These are phyloP conservation scores for Ganoderma sinense DNA, from an alignment of 1,284 basidiomycete species.

Conservation along the genomic window DNA sequence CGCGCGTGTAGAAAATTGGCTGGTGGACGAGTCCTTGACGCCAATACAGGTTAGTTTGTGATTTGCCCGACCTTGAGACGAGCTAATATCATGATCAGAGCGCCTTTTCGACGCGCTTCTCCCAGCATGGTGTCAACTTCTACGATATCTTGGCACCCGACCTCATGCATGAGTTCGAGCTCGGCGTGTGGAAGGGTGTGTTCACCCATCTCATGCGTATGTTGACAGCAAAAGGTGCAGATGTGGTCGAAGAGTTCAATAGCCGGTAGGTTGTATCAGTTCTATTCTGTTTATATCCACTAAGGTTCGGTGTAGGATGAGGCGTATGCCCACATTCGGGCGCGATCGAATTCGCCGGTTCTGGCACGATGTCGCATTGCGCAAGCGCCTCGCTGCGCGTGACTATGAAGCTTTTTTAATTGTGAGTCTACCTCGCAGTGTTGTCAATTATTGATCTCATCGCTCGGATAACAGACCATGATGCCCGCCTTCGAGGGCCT, in stretches of 20 bases:
- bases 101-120: no score
- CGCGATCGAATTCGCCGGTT: constrained; percentile 32
- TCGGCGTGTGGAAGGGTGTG: constrained; percentile 43
- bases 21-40: no score
- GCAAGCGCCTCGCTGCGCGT: constrained; percentile 38
- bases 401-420: constrained; percentile 16
- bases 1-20: no score
- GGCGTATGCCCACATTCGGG: constrained; percentile 37
- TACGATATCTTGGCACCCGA: constrained; percentile 43
- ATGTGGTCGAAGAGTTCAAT: not conserved
- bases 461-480: not conserved
- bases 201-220: constrained; percentile 20
- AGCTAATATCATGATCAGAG: no score
- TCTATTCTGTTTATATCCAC: not conserved
- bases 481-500: not conserved
- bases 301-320: not conserved
- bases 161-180: constrained; percentile 47
- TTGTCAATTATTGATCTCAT: not conserved
- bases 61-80: no score
- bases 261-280: constrained; percentile 8
- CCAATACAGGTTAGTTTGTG: no score
- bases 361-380: constrained; percentile 27
- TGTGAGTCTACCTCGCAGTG: not conserved
- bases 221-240: constrained; percentile 12
- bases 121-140: constrained; percentile 36